Base-by-base conservation (phyloP, 805 yeast genomes). In the Yamadazyma sp. region DNA sequence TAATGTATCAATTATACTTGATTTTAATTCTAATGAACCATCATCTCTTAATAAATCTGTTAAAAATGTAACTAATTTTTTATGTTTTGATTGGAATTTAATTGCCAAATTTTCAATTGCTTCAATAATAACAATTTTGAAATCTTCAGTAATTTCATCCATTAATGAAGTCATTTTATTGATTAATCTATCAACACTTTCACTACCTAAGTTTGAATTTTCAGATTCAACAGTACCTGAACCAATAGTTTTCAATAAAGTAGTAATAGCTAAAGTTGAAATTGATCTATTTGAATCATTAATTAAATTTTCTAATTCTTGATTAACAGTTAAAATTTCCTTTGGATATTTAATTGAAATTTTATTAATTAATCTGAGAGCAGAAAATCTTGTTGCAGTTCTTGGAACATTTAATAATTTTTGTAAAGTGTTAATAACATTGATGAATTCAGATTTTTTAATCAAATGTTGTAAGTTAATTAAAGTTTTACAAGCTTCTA, bases 231-330 rank as follows among this genome's bases (percentile, higher is more conserved):
- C 43, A 18, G 70, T 58, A 33, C 72, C 70, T 43, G 86, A 82
- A 45, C 89, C 88, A 56, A 97, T 96, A 2, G 98, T 91, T 66
- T 91, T 93, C 60, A 93, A 76, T 54, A 93, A 71, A 2, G 98
- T 91, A 22, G 98, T 93, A 57, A 93, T 93, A 18, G 98, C 97
- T 62, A 87, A 91, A 11, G 98, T 93, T 10, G 98, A 91, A 46
- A 93, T 80, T 22, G 96, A 82, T 64, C 96, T 80, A 65, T 86
- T 88, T 17, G 89, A 58, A 60, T 91, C 98, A 55, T 82, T 82
- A 52, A 93, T 86, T 57, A 93, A 73, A 21, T 78, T 67, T 64
- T 93, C 98, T 53, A 93, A 75, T 58, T 89, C 97, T 33, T 74
- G 67, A 55, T 87, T 93, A 59, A 94, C 87, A 29, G 76, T 75